A percentile compares a stretch with the other conserved stretches of the same genome.
Conservation (phyloP, 306 rosid genomes). For the Cicer bijugum region DNA sequence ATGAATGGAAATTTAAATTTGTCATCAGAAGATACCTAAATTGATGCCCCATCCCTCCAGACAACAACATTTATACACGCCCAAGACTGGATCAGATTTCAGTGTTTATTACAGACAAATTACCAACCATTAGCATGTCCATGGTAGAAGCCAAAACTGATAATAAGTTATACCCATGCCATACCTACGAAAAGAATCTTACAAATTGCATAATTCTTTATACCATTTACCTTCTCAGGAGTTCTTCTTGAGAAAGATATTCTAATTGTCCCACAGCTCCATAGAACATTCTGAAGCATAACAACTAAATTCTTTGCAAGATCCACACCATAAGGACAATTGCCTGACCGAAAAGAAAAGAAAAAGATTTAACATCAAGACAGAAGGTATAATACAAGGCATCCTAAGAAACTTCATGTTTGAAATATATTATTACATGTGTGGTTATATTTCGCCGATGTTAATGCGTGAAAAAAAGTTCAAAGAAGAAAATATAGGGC, state of each 20-base stretch:
- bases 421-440: not conserved
- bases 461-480: slow-evolving; percentile 24
- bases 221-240: slow-evolving; percentile 81
- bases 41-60: slow-evolving; percentile 16
- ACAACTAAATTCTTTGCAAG: slow-evolving; percentile 66
- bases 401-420: slow-evolving; percentile 30
- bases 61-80: slow-evolving; percentile 11
- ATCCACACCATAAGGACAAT: slow-evolving; percentile 72
- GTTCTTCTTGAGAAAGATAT: slow-evolving; percentile 90
- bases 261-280: slow-evolving; percentile 89
- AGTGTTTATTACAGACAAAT: slow-evolving; percentile 29
- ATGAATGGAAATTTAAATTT: slow-evolving; percentile 22
- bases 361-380: slow-evolving; percentile 12
- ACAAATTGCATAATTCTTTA: slow-evolving; percentile 6
- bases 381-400: slow-evolving; percentile 21
- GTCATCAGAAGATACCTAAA: slow-evolving; percentile 25
- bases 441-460: slow-evolving; percentile 12
- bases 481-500: slow-evolving; percentile 4
- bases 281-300: slow-evolving; percentile 75
- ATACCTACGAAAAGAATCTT: slow-evolving; percentile 11
- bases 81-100: slow-evolving; percentile 15
- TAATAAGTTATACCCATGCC: slow-evolving; percentile 23
- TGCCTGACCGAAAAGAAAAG: slow-evolving; percentile 48
- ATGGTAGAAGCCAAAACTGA: slow-evolving; percentile 38
- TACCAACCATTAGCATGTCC: slow-evolving; percentile 30